Evolutionary conservation across 2,329 filamentous ascomycete genomes (phyloP).

Genomic region (Alternaria dauci): DNA sequence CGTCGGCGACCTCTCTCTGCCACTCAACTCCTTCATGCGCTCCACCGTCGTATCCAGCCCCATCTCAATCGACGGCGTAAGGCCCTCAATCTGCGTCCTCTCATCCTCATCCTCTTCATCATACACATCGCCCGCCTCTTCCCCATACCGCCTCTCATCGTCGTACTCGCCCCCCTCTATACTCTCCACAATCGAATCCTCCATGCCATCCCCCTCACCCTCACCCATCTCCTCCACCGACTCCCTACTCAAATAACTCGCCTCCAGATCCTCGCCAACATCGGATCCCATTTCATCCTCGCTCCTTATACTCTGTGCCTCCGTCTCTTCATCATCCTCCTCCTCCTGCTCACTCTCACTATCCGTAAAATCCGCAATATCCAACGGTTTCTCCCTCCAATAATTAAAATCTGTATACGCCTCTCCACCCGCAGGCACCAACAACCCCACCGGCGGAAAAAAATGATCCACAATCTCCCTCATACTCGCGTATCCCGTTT

Average conservation of each 20-base stretch:
- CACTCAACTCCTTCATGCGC: conserved; percentile 20
- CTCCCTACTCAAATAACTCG: conserved; percentile 65
- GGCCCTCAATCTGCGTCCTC: conserved; percentile 22
- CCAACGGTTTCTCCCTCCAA: conserved; percentile 86
- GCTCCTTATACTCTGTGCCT: conserved; percentile 53
- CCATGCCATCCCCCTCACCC: conserved; percentile 31
- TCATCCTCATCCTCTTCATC: conserved; percentile 37
- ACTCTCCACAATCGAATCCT: conserved; percentile 60
- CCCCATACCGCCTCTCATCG: conserved; percentile 34
- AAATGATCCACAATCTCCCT: conserved; percentile 97
- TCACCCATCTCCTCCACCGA: conserved; percentile 56
- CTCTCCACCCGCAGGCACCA: conserved; percentile 89
- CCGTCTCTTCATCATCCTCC: conserved; percentile 58
- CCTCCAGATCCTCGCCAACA: conserved; percentile 58
- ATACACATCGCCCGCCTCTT: conserved; percentile 28
- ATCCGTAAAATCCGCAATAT: conserved; percentile 87
- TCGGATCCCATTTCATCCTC: conserved; percentile 61
- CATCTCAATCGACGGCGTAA: conserved; percentile 23
- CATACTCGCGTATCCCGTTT: conserved; percentile 97
- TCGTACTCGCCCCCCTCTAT: conserved; percentile 53
- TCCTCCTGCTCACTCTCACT: conserved; percentile 65
- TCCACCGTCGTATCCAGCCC: not conserved
- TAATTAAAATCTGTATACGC: conserved; percentile 97
- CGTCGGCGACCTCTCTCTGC: conserved; percentile 33
- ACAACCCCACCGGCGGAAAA: conserved; percentile 87